Conservation (phyloP, 2,329 filamentous ascomycete genomes). For the Fonsecaea pugnacius region DNA sequence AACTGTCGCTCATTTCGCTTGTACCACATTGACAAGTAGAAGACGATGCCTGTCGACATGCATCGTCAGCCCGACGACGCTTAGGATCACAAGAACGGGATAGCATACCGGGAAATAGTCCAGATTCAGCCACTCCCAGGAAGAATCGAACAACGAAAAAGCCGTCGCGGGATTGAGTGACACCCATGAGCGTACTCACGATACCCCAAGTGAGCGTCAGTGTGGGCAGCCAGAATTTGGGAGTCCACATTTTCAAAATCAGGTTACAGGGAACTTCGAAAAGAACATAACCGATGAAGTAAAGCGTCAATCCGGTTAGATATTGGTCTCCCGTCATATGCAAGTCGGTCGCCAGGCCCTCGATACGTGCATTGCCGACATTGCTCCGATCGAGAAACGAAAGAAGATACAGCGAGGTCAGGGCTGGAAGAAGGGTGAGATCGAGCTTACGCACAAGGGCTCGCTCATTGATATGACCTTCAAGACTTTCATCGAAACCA, state of each 20-base stretch:
- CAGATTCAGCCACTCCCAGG: constrained; percentile 46
- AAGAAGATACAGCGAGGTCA: constrained; percentile 52
- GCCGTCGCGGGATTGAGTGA: constrained; percentile 44
- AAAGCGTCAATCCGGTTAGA: constrained; percentile 28
- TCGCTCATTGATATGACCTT: constrained; percentile 45
- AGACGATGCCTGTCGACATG: constrained; percentile 54
- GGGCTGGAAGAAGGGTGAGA: constrained; percentile 47
- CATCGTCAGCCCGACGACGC: not conserved
- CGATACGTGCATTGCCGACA: constrained; percentile 48
- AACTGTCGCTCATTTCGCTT: constrained; percentile 63
- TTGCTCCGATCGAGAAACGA: constrained; percentile 52
- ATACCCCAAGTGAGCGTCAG: constrained; percentile 50
- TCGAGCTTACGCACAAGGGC: constrained; percentile 52
- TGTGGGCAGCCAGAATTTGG: constrained; percentile 29
- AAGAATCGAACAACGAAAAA: constrained; percentile 43
- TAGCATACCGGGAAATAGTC: constrained; percentile 49
- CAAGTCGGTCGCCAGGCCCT: constrained; percentile 46
- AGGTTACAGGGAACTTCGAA: constrained; percentile 48
- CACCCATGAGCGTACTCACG: constrained; percentile 57
- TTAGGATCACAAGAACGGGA: not conserved
- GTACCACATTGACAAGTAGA: constrained; percentile 67
- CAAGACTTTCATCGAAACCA: not conserved
- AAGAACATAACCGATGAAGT: constrained; percentile 35
- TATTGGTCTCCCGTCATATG: constrained; percentile 39
- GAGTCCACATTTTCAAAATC: constrained; percentile 31